Conservation (phyloP, 2,329 filamentous ascomycete species). For the Alternaria metachromatica region DNA sequence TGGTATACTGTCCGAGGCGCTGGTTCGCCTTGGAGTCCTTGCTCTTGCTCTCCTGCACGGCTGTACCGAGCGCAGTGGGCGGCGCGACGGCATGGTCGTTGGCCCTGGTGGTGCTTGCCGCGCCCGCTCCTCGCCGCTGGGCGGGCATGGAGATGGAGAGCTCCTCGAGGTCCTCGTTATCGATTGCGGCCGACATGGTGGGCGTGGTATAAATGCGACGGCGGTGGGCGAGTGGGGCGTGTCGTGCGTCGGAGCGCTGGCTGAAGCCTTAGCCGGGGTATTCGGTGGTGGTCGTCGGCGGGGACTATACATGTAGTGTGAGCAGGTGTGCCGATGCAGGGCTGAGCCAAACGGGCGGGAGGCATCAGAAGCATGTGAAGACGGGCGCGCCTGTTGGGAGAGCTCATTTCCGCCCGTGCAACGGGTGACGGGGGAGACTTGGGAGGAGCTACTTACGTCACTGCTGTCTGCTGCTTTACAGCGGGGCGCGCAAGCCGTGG, state of each 20-base stretch:
- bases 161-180: slow-evolving; percentile 72
- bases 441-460: slow-evolving; percentile 14
- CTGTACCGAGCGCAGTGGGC: slow-evolving; percentile 30
- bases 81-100: slow-evolving; percentile 45
- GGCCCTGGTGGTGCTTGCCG: slow-evolving; percentile 36
- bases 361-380: slow-evolving; percentile 6
- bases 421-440: background rate
- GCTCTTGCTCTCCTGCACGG: slow-evolving; percentile 50
- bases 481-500: slow-evolving; percentile 18
- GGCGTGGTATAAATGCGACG: slow-evolving; percentile 1
- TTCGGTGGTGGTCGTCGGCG: background rate
- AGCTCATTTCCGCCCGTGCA: background rate
- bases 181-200: slow-evolving; percentile 60
- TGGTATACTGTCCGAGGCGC: slow-evolving; percentile 89
- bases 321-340: slow-evolving; percentile 16
- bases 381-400: background rate
- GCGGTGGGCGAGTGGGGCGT: background rate
- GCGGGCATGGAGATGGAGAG: slow-evolving; percentile 77
- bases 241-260: slow-evolving; percentile 1
- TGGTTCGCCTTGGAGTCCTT: slow-evolving; percentile 71
- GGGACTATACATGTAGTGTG: slow-evolving; percentile 6
- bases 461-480: slow-evolving; percentile 5
- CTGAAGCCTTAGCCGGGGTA: slow-evolving; percentile 4
- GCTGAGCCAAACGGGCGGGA: slow-evolving; percentile 1
- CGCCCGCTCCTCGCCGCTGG: slow-evolving; percentile 59